Evolutionary conservation across 768 basidiomycete species (phyloP).

Genomic region (Melanogaster broomeanus): DNA sequence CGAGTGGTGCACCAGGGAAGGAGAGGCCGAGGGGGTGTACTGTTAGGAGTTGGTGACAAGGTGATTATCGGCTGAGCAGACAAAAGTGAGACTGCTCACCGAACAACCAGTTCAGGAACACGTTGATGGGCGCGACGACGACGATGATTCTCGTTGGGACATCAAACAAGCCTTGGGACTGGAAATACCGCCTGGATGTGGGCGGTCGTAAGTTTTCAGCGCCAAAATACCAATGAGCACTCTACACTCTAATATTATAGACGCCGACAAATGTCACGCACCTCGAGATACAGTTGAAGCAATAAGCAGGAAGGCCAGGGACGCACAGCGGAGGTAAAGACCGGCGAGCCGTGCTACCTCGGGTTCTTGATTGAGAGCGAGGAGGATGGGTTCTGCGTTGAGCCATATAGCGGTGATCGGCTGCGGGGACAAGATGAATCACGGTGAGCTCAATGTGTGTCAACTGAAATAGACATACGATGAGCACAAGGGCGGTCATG

Average conservation of each 20-base stretch:
- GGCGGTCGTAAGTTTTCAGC: neutral
- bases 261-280: conserved; percentile 13
- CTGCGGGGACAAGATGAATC: conserved; percentile 17
- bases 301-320: conserved; percentile 78
- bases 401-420: conserved; percentile 75
- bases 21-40: conserved; percentile 69
- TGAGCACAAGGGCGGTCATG: conserved; percentile 54
- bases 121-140: conserved; percentile 84
- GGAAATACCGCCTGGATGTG: conserved; percentile 51
- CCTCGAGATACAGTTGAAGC: conserved; percentile 57
- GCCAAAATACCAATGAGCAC: neutral
- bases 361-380: conserved; percentile 76
- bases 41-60: conserved; percentile 1
- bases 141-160: conserved; percentile 85
- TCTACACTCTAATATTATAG: neutral
- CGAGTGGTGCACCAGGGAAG: conserved; percentile 90
- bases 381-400: conserved; percentile 76
- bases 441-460: neutral
- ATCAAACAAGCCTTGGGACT: conserved; percentile 83
- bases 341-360: conserved; percentile 80
- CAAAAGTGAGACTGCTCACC: conserved; percentile 43
- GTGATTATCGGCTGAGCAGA: conserved; percentile 1
- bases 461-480: conserved; percentile 47
- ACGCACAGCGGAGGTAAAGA: conserved; percentile 74
- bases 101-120: conserved; percentile 80